Conservation (phyloP, 2,329 filamentous ascomycete species). For the Truncatella angustata region DNA sequence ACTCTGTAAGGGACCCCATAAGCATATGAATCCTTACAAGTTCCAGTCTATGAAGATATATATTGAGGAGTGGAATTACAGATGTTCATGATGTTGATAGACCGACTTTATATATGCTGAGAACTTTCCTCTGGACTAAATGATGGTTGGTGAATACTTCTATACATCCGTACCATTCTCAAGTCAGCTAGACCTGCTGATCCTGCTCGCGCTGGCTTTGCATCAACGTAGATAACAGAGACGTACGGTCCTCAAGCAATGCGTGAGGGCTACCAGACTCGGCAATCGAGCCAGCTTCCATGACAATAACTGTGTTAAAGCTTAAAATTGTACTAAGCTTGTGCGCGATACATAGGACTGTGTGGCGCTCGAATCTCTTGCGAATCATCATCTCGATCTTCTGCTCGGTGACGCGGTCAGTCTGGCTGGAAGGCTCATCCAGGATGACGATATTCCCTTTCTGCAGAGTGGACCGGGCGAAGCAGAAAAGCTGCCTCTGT, state of each 20-base stretch:
- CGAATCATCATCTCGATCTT: background rate
- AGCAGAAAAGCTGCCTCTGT: slow-evolving; percentile 11
- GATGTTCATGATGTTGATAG: too few relatives aligned
- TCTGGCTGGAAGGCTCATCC: slow-evolving; percentile 11
- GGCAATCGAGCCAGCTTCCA: background rate
- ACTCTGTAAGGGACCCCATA: too few relatives aligned
- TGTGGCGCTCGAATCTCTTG: background rate
- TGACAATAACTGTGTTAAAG: background rate
- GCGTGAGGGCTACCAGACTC: background rate
- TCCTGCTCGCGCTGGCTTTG: background rate
- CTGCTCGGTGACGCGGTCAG: background rate
- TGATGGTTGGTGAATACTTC: too few relatives aligned
- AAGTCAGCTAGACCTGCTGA: too few relatives aligned
- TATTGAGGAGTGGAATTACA: too few relatives aligned
- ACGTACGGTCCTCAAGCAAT: background rate
- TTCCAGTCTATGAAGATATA: too few relatives aligned
- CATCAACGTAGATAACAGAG: background rate
- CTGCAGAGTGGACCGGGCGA: slow-evolving; percentile 9
- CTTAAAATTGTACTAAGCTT: slow-evolving; percentile 1
- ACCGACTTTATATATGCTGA: too few relatives aligned
- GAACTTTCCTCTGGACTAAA: too few relatives aligned
- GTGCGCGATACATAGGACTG: background rate
- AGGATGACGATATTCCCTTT: slow-evolving; percentile 9
- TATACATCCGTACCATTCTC: too few relatives aligned
- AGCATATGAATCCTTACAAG: too few relatives aligned